These are phyloP conservation scores for Auricularia heimuer DNA, from an alignment of 768 basidiomycete species.

Conservation along the genomic window DNA sequence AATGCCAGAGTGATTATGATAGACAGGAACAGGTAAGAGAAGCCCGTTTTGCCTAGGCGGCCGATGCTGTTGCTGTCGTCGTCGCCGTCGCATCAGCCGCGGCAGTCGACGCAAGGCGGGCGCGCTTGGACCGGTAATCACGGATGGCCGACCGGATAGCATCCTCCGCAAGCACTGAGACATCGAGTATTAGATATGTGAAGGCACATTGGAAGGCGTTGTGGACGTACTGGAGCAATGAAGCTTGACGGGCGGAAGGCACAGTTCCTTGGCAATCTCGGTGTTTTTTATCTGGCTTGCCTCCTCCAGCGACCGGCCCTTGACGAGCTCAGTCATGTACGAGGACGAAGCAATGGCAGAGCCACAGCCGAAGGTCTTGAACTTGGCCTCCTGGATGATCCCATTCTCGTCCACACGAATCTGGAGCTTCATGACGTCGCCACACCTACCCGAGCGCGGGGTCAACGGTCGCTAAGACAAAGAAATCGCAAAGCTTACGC, in stretches of 20 bases:
- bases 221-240: conserved; percentile 76
- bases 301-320: conserved; percentile 85
- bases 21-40: too few relatives aligned
- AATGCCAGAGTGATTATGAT: background rate
- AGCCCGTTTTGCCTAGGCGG: background rate
- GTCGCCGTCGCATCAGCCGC: conserved; percentile 52
- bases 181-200: conserved; percentile 10
- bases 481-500: conserved; percentile 47
- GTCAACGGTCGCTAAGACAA: conserved; percentile 7
- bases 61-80: background rate
- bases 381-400: conserved; percentile 96
- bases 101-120: conserved; percentile 28
- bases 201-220: background rate
- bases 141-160: conserved; percentile 98
- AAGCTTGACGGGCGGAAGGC: conserved; percentile 90
- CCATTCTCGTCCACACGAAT: conserved; percentile 93
- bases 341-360: conserved; percentile 96
- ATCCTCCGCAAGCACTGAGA: conserved; percentile 88
- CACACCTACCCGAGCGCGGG: conserved; percentile 48
- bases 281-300: conserved; percentile 98
- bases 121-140: conserved; percentile 84
- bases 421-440: conserved; percentile 99
- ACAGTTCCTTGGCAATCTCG: conserved; percentile 95
- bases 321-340: conserved; percentile 98
- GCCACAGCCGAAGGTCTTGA: conserved; percentile 99